Conservation (phyloP, 1,139 yeast species). For the Saccharomyces hybrid region DNA sequence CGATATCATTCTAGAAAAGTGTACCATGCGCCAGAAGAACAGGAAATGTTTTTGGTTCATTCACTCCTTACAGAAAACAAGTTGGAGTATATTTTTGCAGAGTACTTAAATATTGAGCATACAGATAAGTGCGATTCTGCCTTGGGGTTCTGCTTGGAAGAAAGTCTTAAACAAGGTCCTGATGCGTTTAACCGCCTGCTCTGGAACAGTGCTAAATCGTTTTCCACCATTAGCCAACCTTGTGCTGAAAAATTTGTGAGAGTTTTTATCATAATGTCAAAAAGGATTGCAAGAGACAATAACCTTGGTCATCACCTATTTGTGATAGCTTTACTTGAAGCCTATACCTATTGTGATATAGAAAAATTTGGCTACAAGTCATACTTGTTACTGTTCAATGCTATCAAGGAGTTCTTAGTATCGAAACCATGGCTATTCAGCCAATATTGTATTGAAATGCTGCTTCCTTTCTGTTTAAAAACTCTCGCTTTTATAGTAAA, state of each 20-base stretch:
- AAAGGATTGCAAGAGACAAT: conserved; percentile 21
- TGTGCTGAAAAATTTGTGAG: conserved; percentile 17
- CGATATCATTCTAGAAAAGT: background rate
- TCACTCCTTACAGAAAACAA: background rate
- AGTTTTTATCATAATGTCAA: conserved; percentile 16
- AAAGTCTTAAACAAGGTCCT: conserved; percentile 9
- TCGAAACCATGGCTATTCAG: conserved; percentile 52
- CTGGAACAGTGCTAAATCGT: background rate
- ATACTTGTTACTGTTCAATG: conserved; percentile 9
- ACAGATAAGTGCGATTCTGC: background rate
- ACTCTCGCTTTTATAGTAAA: conserved; percentile 14
- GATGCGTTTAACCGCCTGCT: conserved; percentile 14
- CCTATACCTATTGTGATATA: conserved; percentile 17
- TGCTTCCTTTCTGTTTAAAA: conserved; percentile 34
- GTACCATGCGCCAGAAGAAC: background rate
- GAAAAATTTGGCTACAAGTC: background rate
- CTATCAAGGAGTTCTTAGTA: conserved; percentile 38
- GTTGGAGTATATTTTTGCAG: background rate
- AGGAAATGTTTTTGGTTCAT: background rate
- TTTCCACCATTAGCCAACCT: background rate
- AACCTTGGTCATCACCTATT: conserved; percentile 19
- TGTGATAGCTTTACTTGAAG: conserved; percentile 24
- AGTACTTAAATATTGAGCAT: background rate
- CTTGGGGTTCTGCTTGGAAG: background rate
- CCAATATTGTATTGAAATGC: conserved; percentile 59